phyloP scores from a whole-genome alignment of 352 stramenopile species.

The Phytophthora capsici region DNA sequence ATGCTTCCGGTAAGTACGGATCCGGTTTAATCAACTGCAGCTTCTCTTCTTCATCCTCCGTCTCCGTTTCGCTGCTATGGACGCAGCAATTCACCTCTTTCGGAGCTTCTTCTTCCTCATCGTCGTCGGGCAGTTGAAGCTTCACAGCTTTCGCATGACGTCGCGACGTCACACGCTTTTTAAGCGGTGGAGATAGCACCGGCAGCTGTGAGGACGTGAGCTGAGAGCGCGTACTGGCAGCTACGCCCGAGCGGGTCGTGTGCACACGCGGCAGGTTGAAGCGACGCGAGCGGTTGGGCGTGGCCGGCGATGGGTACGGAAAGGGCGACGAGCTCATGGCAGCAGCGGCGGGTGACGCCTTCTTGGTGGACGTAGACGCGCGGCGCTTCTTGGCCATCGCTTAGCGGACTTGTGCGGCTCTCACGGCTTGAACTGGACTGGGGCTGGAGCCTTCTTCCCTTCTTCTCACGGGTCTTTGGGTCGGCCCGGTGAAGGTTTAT shows the following conservation, averaged over 20 bases:
- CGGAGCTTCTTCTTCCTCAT: constrained; percentile 26
- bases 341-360: constrained; percentile 23
- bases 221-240: constrained; percentile 40
- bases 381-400: constrained; percentile 50
- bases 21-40: constrained; percentile 55
- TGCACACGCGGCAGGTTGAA: constrained; percentile 22
- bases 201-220: constrained; percentile 27
- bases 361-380: constrained; percentile 19
- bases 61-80: constrained; percentile 26
- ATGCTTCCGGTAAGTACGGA: constrained; percentile 53
- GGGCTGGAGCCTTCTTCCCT: constrained; percentile 7
- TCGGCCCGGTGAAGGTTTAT: constrained; percentile 5
- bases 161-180: constrained; percentile 53
- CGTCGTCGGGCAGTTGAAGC: constrained; percentile 41
- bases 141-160: constrained; percentile 44
- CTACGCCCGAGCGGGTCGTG: constrained; percentile 35
- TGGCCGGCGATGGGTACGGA: constrained; percentile 27
- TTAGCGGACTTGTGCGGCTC: constrained; percentile 9
- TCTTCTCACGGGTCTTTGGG: constrained; percentile 35
- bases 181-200: constrained; percentile 55
- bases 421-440: constrained; percentile 30
- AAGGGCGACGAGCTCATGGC: constrained; percentile 40
- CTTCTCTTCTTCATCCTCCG: constrained; percentile 28
- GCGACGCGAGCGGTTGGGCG: constrained; percentile 25
- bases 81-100: constrained; percentile 21